Evolutionary conservation across 2,329 filamentous ascomycete species (phyloP).

Genomic region (Drechmeria coniospora): DNA sequence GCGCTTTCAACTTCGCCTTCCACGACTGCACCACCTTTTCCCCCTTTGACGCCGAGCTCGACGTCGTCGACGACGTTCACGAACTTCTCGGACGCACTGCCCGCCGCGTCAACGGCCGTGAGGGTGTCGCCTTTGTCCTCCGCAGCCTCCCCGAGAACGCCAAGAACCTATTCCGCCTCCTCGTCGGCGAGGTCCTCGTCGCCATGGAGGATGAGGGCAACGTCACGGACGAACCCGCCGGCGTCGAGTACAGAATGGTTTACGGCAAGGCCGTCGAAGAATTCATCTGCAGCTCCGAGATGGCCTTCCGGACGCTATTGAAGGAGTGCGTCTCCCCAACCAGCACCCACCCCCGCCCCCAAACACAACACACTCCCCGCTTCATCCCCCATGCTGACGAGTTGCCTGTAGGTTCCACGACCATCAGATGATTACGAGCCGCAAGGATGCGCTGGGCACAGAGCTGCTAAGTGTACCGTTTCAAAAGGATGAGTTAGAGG

Average conservation of each 20-base stretch:
- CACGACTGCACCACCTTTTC: constrained; percentile 90
- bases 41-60: constrained; percentile 55
- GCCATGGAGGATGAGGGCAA: constrained; percentile 46
- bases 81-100: constrained; percentile 70
- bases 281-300: constrained; percentile 92
- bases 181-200: constrained; percentile 72
- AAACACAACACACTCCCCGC: too few relatives aligned
- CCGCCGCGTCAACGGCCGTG: constrained; percentile 68
- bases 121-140: constrained; percentile 82
- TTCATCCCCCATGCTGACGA: constrained; percentile 13
- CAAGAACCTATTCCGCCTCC: constrained; percentile 66
- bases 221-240: constrained; percentile 33
- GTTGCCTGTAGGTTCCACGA: constrained; percentile 69
- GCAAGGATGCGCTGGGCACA: constrained; percentile 70
- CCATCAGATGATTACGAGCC: constrained; percentile 89
- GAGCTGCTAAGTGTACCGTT: constrained; percentile 80
- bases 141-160: constrained; percentile 87
- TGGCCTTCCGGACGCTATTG: constrained; percentile 82
- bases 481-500: constrained; percentile 74
- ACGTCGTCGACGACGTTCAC: constrained; percentile 82
- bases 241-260: constrained; percentile 77
- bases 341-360: not conserved
- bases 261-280: constrained; percentile 95
- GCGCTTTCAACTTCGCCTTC: constrained; percentile 73
- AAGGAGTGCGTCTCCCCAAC: constrained; percentile 73